phyloP scores from a whole-genome alignment of 2,329 filamentous ascomycete genomes.

The Ascochyta lentis region DNA sequence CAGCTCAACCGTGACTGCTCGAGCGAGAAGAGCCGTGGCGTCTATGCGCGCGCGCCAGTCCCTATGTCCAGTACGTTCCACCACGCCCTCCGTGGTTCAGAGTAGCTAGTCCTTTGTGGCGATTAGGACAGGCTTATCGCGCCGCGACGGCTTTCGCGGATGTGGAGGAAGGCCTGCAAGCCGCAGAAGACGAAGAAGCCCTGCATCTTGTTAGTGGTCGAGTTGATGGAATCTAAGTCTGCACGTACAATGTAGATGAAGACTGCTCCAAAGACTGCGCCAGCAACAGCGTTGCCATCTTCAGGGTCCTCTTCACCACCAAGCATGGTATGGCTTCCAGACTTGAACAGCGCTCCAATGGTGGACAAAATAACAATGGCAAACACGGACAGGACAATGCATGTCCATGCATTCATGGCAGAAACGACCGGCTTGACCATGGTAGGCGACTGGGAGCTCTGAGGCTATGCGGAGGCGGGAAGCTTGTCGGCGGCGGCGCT shows the following conservation, averaged over 20 bases:
- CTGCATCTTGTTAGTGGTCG: constrained; percentile 44
- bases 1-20: not conserved
- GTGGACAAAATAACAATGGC: constrained; percentile 70
- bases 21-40: not conserved
- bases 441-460: constrained; percentile 30
- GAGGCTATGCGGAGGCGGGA: constrained; percentile 17
- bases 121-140: constrained; percentile 74
- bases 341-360: constrained; percentile 76
- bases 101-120: not conserved
- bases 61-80: not conserved
- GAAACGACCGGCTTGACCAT: constrained; percentile 99
- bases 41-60: not conserved
- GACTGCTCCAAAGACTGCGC: constrained; percentile 86
- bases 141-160: constrained; percentile 81
- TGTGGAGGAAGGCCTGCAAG: constrained; percentile 84
- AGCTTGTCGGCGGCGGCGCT: constrained; percentile 20
- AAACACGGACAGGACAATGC: constrained; percentile 72
- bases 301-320: constrained; percentile 73
- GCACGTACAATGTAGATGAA: constrained; percentile 83
- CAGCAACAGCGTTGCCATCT: constrained; percentile 78
- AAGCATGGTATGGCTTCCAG: constrained; percentile 79
- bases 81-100: not conserved
- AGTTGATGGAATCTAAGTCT: not conserved
- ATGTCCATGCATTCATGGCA: constrained; percentile 92
- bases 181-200: constrained; percentile 91